These are phyloP conservation scores for Sclerotinia sclerotiorum DNA, from an alignment of 2,329 filamentous ascomycete species.

Conservation along the genomic window DNA sequence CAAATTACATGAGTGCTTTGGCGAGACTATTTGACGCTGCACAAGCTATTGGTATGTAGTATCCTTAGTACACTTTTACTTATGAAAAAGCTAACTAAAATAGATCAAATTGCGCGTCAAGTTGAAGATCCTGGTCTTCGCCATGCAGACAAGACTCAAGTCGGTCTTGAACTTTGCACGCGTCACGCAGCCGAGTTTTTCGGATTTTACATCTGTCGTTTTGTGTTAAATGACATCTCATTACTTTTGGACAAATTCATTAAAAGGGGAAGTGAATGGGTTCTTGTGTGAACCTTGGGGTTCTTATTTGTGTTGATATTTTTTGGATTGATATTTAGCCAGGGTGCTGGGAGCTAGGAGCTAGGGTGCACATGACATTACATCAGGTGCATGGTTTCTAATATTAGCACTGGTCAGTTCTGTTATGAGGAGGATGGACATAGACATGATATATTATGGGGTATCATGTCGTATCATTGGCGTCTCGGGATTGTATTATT, in stretches of 20 bases:
- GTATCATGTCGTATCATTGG: constrained; percentile 4
- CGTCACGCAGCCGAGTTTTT: constrained; percentile 97
- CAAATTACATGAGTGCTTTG: constrained; percentile 86
- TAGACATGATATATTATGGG: neutral
- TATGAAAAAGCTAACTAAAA: constrained; percentile 35
- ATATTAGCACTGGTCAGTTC: neutral
- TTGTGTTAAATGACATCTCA: constrained; percentile 82
- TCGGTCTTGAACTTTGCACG: constrained; percentile 89
- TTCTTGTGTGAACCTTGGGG: constrained; percentile 47
- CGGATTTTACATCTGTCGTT: constrained; percentile 92
- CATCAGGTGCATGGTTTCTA: neutral
- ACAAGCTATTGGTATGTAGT: constrained; percentile 78
- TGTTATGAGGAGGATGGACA: neutral
- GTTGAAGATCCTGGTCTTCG: constrained; percentile 92
- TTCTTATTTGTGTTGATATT: constrained; percentile 2
- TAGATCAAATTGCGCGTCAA: constrained; percentile 93
- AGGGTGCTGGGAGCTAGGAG: neutral
- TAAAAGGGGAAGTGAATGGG: constrained; percentile 96
- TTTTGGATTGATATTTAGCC: constrained; percentile 13
- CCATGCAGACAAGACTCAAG: constrained; percentile 89
- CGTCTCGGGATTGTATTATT: neutral
- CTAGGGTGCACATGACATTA: neutral
- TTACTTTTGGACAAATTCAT: constrained; percentile 93
- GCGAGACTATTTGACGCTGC: constrained; percentile 90
- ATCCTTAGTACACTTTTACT: neutral